These are phyloP conservation scores for Luffa acutangula DNA, from an alignment of 306 rosid genomes.

Conservation along the genomic window DNA sequence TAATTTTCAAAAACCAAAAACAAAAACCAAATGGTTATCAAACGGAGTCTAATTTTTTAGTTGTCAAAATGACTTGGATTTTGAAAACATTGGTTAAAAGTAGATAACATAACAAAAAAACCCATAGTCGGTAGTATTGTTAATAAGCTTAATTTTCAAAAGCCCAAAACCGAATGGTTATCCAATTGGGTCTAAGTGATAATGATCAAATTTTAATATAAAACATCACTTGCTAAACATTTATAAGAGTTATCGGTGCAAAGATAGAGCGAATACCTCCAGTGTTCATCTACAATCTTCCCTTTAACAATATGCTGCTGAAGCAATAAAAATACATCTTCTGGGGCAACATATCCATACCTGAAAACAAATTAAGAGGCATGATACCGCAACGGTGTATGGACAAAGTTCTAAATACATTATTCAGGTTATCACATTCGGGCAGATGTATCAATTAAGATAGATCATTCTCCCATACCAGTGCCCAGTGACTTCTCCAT, in stretches of 20 bases:
- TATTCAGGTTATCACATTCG: neutral
- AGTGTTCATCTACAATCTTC: slow-evolving; percentile 49
- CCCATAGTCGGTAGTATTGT: too few relatives aligned
- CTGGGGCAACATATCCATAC: slow-evolving; percentile 93
- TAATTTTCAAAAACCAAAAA: too few relatives aligned
- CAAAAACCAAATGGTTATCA: too few relatives aligned
- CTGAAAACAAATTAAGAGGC: slow-evolving; percentile 23
- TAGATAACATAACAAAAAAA: too few relatives aligned
- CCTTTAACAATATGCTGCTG: slow-evolving; percentile 70
- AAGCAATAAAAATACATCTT: slow-evolving; percentile 65
- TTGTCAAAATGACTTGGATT: too few relatives aligned
- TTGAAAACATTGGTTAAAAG: too few relatives aligned
- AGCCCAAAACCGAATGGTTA: too few relatives aligned
- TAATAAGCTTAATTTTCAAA: too few relatives aligned
- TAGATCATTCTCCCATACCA: slow-evolving; percentile 41
- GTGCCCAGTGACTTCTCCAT: slow-evolving; percentile 69
- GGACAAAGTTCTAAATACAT: neutral
- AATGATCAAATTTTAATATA: neutral
- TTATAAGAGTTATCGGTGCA: neutral
- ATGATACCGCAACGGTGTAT: neutral
- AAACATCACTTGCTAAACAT: neutral
- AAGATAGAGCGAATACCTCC: slow-evolving; percentile 52
- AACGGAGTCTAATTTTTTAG: too few relatives aligned
- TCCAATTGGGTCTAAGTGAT: too few relatives aligned
- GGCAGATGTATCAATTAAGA: neutral